These are phyloP conservation scores for Chloroidium sp. DNA, from an alignment of 163 green algal genomes.

Conservation along the genomic window DNA sequence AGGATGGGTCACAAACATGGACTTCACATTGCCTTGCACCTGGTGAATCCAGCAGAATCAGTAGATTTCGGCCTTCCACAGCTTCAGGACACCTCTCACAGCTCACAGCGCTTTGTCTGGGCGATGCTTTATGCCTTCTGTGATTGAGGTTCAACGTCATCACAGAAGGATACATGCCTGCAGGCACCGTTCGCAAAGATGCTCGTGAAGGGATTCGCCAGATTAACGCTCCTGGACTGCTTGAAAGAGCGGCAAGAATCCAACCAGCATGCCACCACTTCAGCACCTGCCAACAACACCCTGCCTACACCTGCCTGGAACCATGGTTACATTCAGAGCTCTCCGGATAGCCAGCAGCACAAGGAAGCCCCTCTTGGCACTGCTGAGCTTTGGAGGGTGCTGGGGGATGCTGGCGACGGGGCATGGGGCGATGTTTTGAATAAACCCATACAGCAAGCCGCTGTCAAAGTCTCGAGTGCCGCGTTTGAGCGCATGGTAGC, in stretches of 20 bases:
- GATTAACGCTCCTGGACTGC: constrained; percentile 43
- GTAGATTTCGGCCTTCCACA: no score
- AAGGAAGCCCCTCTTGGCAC: not conserved
- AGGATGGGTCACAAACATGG: no score
- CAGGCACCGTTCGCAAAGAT: constrained; percentile 70
- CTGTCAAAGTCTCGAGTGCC: not conserved
- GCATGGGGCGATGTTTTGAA: not conserved
- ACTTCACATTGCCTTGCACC: no score
- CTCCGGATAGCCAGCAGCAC: not conserved
- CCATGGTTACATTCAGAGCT: not conserved
- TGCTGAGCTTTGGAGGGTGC: not conserved
- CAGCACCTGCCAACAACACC: not conserved
- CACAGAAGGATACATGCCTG: no score
- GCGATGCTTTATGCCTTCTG: no score
- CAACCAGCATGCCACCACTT: not conserved
- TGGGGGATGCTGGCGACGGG: not conserved
- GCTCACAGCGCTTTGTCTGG: no score
- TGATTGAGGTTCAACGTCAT: no score
- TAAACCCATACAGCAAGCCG: not conserved
- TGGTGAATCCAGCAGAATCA: no score
- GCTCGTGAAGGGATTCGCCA: constrained; percentile 64
- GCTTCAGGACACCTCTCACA: no score
- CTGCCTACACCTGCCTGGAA: no score
- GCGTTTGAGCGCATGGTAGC: constrained; percentile 27
- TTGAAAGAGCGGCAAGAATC: constrained; percentile 1